These are phyloP conservation scores for Umbelopsis sp. DNA, from an alignment of 192 early-diverging fungal species.

Conservation along the genomic window DNA sequence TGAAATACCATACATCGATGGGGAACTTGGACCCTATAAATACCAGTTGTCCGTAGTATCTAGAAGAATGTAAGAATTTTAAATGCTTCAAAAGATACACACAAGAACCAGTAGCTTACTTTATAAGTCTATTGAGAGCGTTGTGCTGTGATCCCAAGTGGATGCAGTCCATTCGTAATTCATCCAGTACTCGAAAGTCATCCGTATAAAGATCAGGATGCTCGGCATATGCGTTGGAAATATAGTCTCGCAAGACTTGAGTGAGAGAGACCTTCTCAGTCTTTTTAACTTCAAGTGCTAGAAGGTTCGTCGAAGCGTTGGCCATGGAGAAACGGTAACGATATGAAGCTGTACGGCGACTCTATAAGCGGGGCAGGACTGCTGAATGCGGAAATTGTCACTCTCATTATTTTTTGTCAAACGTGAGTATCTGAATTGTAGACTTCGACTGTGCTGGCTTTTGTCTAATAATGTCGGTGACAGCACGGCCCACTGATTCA, in stretches of 20 bases:
- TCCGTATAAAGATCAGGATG: conserved; percentile 84
- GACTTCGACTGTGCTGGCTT: neutral
- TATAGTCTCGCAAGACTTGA: conserved; percentile 65
- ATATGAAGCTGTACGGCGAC: neutral
- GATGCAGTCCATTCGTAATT: conserved; percentile 72
- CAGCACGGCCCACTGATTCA: conserved; percentile 6
- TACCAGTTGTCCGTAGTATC: conserved; percentile 87
- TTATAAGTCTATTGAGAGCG: conserved; percentile 65
- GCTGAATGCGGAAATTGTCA: neutral
- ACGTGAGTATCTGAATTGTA: neutral
- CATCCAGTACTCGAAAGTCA: conserved; percentile 83
- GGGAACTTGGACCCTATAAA: conserved; percentile 87
- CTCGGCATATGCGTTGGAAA: conserved; percentile 80
- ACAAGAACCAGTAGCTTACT: conserved; percentile 42
- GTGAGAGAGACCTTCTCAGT: conserved; percentile 64
- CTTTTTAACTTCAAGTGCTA: conserved; percentile 58
- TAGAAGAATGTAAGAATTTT: conserved; percentile 28
- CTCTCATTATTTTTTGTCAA: neutral
- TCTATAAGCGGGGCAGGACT: neutral
- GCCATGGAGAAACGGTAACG: neutral
- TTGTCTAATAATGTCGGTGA: conserved; percentile 1
- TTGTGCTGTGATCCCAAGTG: conserved; percentile 65
- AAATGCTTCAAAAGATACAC: neutral
- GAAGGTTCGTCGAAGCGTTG: conserved; percentile 48
- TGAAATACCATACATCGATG: conserved; percentile 66